Evolutionary conservation across 208 protist genomes (phyloP).

Genomic region (Acanthamoeba lenticulata): DNA sequence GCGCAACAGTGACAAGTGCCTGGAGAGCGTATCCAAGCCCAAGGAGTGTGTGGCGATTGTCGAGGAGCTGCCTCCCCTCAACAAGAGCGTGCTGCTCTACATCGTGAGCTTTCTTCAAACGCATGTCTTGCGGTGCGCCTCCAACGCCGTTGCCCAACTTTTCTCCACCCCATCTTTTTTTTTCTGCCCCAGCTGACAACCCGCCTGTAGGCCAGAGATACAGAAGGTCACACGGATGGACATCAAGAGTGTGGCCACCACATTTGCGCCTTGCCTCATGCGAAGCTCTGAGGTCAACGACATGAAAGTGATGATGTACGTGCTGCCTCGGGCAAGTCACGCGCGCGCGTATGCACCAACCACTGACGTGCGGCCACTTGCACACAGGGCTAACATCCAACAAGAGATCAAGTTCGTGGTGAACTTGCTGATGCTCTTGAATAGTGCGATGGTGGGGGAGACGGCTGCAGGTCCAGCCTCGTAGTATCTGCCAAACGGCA

Average conservation of each 20-base stretch:
- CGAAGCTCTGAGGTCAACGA: not conserved
- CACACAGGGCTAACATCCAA: not conserved
- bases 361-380: too few relatives aligned
- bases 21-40: not conserved
- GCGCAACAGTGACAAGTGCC: not conserved
- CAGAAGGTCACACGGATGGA: not conserved
- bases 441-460: not conserved
- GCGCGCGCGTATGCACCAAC: too few relatives aligned
- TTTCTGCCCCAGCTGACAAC: not conserved
- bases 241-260: slow-evolving; percentile 5
- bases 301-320: slow-evolving; percentile 9
- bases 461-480: too few relatives aligned
- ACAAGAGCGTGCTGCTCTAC: not conserved
- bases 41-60: not conserved
- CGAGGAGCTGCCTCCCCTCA: not conserved
- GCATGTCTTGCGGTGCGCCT: not conserved
- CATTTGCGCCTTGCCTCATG: not conserved
- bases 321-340: not conserved
- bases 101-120: not conserved
- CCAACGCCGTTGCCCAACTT: too few relatives aligned
- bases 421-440: not conserved
- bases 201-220: not conserved
- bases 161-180: not conserved
- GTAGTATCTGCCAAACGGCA: too few relatives aligned
- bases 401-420: slow-evolving; percentile 22